phyloP scores from a whole-genome alignment of 352 stramenopile genomes.

The Phytophthora colocasiae region DNA sequence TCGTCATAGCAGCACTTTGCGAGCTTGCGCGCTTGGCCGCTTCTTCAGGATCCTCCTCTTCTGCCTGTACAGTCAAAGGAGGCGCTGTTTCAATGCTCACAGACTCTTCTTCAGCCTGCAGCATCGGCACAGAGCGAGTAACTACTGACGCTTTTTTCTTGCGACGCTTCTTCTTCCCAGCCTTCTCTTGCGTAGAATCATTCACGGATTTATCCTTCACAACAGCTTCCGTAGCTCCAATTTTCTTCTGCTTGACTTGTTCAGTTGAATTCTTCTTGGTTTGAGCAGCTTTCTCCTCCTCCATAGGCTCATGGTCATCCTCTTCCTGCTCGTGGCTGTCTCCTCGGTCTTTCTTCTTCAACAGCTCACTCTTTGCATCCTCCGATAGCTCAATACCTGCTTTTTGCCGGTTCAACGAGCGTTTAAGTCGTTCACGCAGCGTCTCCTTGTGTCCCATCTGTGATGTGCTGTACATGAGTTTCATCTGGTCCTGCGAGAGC shows the following conservation, averaged over 20 bases:
- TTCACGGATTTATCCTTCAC: background rate
- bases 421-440: constrained; percentile 77
- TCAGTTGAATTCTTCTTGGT: constrained; percentile 20
- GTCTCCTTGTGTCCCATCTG: constrained; percentile 86
- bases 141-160: constrained; percentile 40
- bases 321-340: constrained; percentile 30
- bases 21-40: constrained; percentile 42
- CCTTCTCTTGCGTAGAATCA: constrained; percentile 12
- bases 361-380: constrained; percentile 60
- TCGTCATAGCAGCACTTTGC: constrained; percentile 74
- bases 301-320: constrained; percentile 15
- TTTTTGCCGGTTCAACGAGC: constrained; percentile 80
- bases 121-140: constrained; percentile 39
- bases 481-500: constrained; percentile 69
- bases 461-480: constrained; percentile 80
- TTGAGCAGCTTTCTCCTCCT: constrained; percentile 26
- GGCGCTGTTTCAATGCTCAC: constrained; percentile 2
- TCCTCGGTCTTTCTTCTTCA: constrained; percentile 47
- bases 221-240: constrained; percentile 13
- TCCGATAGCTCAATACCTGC: constrained; percentile 67
- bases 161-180: constrained; percentile 38
- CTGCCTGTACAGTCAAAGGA: constrained; percentile 17
- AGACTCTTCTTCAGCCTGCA: constrained; percentile 15
- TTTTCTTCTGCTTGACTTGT: background rate
- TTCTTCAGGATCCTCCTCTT: constrained; percentile 26